Percentiles rank a stretch among this genome's conserved stretches.
phyloP scores from a whole-genome alignment of 345 rosid species.

The Abelmoschus esculentus region DNA sequence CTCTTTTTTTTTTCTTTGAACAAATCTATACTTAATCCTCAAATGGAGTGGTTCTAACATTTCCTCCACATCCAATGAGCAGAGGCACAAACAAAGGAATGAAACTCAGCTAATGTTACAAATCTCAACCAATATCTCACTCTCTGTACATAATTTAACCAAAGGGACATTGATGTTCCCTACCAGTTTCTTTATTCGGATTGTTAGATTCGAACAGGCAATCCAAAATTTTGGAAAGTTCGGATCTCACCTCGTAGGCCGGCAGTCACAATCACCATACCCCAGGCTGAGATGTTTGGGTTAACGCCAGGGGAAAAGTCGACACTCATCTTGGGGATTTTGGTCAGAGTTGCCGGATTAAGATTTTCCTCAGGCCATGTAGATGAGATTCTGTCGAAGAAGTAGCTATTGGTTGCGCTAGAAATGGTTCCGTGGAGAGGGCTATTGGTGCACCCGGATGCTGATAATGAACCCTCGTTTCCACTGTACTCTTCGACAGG shows the following conservation, averaged over 20 bases:
- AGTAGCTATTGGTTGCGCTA: slow-evolving; percentile 71
- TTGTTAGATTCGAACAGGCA: slow-evolving; percentile 55
- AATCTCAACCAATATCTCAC: slow-evolving; percentile 49
- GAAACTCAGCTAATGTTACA: slow-evolving; percentile 47
- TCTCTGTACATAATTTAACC: slow-evolving; percentile 57
- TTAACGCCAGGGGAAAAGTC: slow-evolving; percentile 44
- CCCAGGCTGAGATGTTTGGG: slow-evolving; percentile 64
- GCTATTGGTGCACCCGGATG: slow-evolving; percentile 35
- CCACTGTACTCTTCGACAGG: slow-evolving; percentile 51
- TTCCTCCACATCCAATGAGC: slow-evolving; percentile 33
- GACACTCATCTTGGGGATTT: slow-evolving; percentile 44
- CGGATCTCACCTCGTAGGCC: slow-evolving; percentile 80
- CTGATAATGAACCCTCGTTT: slow-evolving; percentile 33
- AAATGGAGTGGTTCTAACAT: slow-evolving; percentile 27
- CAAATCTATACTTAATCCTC: slow-evolving; percentile 49
- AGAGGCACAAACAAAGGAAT: slow-evolving; percentile 36
- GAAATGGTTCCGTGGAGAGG: slow-evolving; percentile 70
- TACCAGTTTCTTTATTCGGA: not conserved
- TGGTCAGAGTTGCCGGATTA: slow-evolving; percentile 31
- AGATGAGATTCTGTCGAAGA: slow-evolving; percentile 79
- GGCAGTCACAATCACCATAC: slow-evolving; percentile 84
- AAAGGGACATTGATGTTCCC: not conserved
- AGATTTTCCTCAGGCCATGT: slow-evolving; percentile 95
- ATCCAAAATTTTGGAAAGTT: slow-evolving; percentile 84
- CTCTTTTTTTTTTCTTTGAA: slow-evolving; percentile 14